A percentile compares a stretch with the other conserved stretches of the same genome.
These are phyloP conservation scores for Kwoniella botswanensis DNA, from an alignment of 768 basidiomycete genomes.

Conservation along the genomic window DNA sequence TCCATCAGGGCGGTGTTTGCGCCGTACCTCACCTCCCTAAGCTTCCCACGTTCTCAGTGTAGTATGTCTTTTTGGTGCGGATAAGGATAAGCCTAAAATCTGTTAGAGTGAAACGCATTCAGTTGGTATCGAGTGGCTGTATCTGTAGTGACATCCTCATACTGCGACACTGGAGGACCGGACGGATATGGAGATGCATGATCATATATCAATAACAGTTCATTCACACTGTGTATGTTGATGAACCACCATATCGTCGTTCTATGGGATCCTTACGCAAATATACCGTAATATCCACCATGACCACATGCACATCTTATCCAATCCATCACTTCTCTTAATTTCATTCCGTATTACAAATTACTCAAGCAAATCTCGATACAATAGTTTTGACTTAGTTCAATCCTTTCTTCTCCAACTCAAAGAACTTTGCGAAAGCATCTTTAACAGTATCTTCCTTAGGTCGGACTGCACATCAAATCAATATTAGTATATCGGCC, in stretches of 20 bases:
- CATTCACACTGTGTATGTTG: too few relatives aligned
- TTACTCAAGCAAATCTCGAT: not conserved
- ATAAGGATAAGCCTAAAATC: not conserved
- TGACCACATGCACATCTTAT: too few relatives aligned
- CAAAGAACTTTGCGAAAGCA: slow-evolving; percentile 35
- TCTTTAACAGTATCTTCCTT: slow-evolving; percentile 40
- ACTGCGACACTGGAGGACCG: not conserved
- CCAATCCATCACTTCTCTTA: too few relatives aligned
- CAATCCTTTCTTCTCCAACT: slow-evolving; percentile 37
- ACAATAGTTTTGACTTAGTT: slow-evolving; percentile 5
- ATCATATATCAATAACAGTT: too few relatives aligned
- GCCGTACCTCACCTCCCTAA: not conserved
- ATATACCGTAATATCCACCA: not conserved
- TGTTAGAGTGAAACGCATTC: not conserved
- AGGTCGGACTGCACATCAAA: slow-evolving; percentile 30
- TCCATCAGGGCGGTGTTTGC: slow-evolving; percentile 10
- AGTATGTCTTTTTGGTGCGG: not conserved
- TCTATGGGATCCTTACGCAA: not conserved
- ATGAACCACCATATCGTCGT: too few relatives aligned
- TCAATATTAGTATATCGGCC: not conserved
- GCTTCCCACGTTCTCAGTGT: not conserved
- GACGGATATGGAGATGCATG: too few relatives aligned
- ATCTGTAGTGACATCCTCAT: not conserved
- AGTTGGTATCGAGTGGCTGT: not conserved
- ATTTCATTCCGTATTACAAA: too few relatives aligned